phyloP scores from a whole-genome alignment of 2,329 filamentous ascomycete genomes.

The Beauveria rudraprayagi region DNA sequence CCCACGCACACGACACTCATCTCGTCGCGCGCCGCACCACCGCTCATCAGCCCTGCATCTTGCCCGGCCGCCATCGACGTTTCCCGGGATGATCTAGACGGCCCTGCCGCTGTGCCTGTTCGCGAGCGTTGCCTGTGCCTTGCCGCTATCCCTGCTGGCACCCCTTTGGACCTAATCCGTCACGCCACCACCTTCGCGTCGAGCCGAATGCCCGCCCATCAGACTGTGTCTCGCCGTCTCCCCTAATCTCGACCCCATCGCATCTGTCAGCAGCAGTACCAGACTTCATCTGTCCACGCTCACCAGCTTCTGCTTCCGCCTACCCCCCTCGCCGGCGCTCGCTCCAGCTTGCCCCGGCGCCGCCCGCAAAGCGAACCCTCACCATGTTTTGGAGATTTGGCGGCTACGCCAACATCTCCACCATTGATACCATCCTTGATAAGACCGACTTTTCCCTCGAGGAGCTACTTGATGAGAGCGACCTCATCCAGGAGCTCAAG shows the following conservation, averaged over 20 bases:
- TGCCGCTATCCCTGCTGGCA: slow-evolving; percentile 3
- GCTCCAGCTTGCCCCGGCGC: slow-evolving; percentile 8
- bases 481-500: slow-evolving; percentile 95
- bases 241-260: not conserved
- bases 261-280: not conserved
- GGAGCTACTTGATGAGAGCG: slow-evolving; percentile 90
- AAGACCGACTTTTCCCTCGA: slow-evolving; percentile 94
- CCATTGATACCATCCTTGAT: slow-evolving; percentile 93
- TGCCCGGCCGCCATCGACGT: not conserved
- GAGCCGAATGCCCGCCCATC: slow-evolving; percentile 7
- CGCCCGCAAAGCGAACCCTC: slow-evolving; percentile 24
- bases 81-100: slow-evolving; percentile 8
- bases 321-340: slow-evolving; percentile 4
- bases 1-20: slow-evolving; percentile 9
- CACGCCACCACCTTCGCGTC: not conserved
- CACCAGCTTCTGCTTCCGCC: not conserved
- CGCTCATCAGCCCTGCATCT: not conserved
- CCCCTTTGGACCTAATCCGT: slow-evolving; percentile 8
- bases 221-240: not conserved
- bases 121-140: not conserved
- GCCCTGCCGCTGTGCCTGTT: slow-evolving; percentile 2
- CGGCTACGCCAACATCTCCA: slow-evolving; percentile 94
- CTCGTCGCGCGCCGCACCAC: not conserved
- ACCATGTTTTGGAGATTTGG: slow-evolving; percentile 99
- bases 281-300: not conserved